Percentiles rank a stretch among this genome's conserved stretches.
Conservation (phyloP, 2,329 filamentous ascomycete genomes). For the Aspergillus flavus region DNA sequence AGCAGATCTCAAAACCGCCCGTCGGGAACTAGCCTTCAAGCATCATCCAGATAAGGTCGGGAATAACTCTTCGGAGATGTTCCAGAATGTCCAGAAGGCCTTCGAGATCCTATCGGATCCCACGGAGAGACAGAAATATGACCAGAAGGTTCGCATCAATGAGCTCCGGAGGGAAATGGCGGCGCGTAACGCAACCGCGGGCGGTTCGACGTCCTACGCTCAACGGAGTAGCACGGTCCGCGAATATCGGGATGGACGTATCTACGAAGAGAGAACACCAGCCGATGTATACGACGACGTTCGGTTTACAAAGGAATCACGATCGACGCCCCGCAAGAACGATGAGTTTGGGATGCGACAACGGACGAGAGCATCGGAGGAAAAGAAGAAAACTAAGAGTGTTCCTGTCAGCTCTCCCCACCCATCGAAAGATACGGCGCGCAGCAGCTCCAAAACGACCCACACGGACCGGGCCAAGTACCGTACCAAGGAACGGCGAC, state of each 20-base stretch:
- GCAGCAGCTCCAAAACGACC: constrained; percentile 34
- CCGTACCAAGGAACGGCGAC: constrained; percentile 47
- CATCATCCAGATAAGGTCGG: constrained; percentile 92
- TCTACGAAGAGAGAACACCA: constrained; percentile 49
- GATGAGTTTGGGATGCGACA: constrained; percentile 39
- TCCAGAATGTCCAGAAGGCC: constrained; percentile 88
- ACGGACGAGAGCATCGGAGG: constrained; percentile 35
- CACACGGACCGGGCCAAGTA: constrained; percentile 41
- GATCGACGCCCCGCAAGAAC: constrained; percentile 42
- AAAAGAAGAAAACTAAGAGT: constrained; percentile 42
- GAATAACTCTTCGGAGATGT: constrained; percentile 75
- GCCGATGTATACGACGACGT: constrained; percentile 41
- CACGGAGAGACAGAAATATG: constrained; percentile 71
- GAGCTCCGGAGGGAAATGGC: constrained; percentile 63
- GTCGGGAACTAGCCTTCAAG: constrained; percentile 84
- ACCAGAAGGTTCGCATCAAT: constrained; percentile 70
- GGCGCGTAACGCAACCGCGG: constrained; percentile 43
- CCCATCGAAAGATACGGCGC: constrained; percentile 35
- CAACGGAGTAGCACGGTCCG: constrained; percentile 28
- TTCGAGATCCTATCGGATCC: constrained; percentile 90
- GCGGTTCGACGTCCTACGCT: constrained; percentile 18
- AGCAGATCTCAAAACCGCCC: constrained; percentile 72
- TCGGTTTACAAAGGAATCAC: constrained; percentile 40
- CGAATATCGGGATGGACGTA: constrained; percentile 45
- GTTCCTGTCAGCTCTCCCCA: constrained; percentile 28